Percentiles rank a stretch among this genome's conserved stretches.
These are phyloP conservation scores for Saccharomyces hybrid DNA, from an alignment of 1,139 yeast genomes.

Conservation along the genomic window DNA sequence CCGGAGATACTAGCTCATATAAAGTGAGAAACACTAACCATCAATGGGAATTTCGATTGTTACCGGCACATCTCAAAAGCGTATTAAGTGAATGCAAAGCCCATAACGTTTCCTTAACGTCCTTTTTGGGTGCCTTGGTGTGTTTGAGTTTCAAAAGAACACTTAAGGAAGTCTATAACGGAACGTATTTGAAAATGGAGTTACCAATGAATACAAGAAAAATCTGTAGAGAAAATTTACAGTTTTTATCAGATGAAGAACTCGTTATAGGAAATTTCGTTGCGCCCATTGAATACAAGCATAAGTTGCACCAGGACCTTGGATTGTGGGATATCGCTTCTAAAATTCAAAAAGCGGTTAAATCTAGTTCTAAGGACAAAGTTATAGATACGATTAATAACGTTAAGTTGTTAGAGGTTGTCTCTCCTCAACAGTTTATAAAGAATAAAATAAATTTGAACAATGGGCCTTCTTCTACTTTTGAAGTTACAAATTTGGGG, in stretches of 20 bases:
- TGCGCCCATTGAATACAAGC: conserved; percentile 12
- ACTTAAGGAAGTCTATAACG: conserved; percentile 8
- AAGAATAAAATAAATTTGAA: conserved; percentile 13
- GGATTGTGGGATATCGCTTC: conserved; percentile 20
- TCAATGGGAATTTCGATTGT: conserved; percentile 13
- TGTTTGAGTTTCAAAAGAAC: conserved; percentile 10
- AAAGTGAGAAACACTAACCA: conserved; percentile 19
- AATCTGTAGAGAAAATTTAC: conserved; percentile 9
- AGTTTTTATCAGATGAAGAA: conserved; percentile 7
- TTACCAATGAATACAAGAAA: conserved; percentile 27
- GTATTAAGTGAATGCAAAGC: conserved; percentile 17
- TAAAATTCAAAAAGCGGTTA: conserved; percentile 9
- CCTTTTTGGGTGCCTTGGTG: conserved; percentile 18
- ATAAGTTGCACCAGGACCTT: conserved; percentile 4
- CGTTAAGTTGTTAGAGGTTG: conserved; percentile 23
- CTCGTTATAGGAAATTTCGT: conserved; percentile 23
- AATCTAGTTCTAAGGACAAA: conserved; percentile 7
- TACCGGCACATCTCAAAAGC: conserved; percentile 9
- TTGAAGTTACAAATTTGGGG: conserved; percentile 30
- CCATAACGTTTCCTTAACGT: conserved; percentile 21
- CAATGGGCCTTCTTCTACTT: conserved; percentile 21
- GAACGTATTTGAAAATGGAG: conserved; percentile 16
- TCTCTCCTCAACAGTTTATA: conserved; percentile 17
- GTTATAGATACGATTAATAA: conserved; percentile 14
- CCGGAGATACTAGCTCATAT: neutral